Evolutionary conservation across 345 rosid genomes (phyloP), one percentile per base, ranked within the genome.

Genomic region (Salix dunnii): DNA sequence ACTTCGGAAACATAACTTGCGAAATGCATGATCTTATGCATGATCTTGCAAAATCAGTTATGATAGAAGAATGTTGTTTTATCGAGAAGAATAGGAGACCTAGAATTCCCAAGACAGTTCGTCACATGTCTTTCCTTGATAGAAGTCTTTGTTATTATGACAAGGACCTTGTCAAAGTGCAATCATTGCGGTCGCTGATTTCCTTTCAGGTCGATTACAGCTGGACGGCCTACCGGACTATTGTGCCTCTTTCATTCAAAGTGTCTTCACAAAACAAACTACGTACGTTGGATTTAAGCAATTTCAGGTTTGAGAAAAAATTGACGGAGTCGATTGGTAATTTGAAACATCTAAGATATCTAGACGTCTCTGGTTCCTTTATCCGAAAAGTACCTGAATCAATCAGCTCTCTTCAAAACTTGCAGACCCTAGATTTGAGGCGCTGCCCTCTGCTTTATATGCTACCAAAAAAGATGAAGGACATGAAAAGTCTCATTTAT

Each of bases 11-110:
- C 2, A 55, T 9, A 1, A 42, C 27, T 3, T 75, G 81, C 70
- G 60, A 78, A 60, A 81, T 84, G 78, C 86, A 78, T 46, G 82
- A 78, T 42, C 72, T 78, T 18, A 17, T 80, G 1, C 80, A 84
- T 73, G 84, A 78, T 21, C 68, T 81, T 33, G 84, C 80, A 36
- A 23, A 27, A 31, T 67, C 67, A 6, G 21, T 80, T 30, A 70
- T 27, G 60, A 36, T 14, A 9, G 5, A 38, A 11, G 86, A 79
- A 27, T 77, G 74, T 8, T 30, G 7, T 35, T 9, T 61, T 11
- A 31, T 46, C 27, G 63, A 65, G 11, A 5, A 33, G 1, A 13
- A 60, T 14, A 48, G 18, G 9, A 2, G 7, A 5, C 36, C n/a
- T 0, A 30, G 35, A 23, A 30, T 72, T 60, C 21, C 67, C 0